Evolutionary conservation across 371 early-diverging fungal genomes (phyloP).

Genomic region (Apophysomyces sp.): DNA sequence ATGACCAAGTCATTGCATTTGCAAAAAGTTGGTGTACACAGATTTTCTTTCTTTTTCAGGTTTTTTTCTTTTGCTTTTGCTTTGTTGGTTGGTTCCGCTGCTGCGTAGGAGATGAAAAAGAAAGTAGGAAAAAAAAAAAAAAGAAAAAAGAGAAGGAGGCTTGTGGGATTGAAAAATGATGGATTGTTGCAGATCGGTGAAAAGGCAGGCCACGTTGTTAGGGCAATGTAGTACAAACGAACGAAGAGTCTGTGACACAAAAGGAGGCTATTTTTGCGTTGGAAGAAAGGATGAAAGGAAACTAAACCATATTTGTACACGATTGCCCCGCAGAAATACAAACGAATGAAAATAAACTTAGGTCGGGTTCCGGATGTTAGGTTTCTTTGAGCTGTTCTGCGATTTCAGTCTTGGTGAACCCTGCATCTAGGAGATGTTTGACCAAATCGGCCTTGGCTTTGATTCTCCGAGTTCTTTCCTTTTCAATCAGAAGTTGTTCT

Average conservation of each 20-base stretch:
- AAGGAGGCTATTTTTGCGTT: not conserved
- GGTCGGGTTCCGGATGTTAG: not conserved
- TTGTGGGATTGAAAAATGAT: not conserved
- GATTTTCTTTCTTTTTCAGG: too few relatives aligned
- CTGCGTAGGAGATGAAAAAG: not conserved
- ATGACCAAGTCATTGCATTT: too few relatives aligned
- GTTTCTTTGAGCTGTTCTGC: slow-evolving; percentile 34
- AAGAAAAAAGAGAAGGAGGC: not conserved
- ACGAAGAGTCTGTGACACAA: slow-evolving; percentile 2
- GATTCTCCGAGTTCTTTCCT: slow-evolving; percentile 40
- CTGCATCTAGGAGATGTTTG: slow-evolving; percentile 42
- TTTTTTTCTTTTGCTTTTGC: too few relatives aligned
- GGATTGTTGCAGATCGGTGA: not conserved
- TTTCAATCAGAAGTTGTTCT: slow-evolving; percentile 42
- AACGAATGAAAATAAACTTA: not conserved
- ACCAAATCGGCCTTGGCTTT: slow-evolving; percentile 49
- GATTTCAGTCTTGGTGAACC: slow-evolving; percentile 43
- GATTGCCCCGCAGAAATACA: not conserved
- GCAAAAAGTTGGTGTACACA: too few relatives aligned
- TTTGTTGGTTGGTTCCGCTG: too few relatives aligned
- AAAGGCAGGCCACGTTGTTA: slow-evolving; percentile 1
- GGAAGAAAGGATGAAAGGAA: not conserved
- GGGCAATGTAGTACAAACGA: slow-evolving; percentile 1
- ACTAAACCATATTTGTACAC: not conserved
- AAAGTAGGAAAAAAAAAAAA: not conserved